These are phyloP conservation scores for Macrotyloma uniflorum DNA, from an alignment of 306 rosid species.

Conservation along the genomic window DNA sequence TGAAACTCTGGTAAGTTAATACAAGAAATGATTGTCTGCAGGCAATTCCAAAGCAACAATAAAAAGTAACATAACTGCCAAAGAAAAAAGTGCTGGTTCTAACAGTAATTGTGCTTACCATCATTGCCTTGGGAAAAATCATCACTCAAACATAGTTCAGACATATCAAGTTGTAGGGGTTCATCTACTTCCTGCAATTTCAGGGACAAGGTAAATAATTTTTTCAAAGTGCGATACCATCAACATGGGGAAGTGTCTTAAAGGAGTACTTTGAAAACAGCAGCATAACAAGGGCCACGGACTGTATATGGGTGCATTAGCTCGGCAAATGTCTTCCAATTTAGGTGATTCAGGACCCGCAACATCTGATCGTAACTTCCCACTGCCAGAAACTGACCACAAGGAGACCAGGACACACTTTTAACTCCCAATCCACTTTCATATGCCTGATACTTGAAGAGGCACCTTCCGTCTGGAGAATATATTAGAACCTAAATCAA, in stretches of 20 bases:
- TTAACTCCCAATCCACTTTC: constrained; percentile 98
- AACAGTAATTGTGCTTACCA: constrained; percentile 52
- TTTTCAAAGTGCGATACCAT: constrained; percentile 23
- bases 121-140: constrained; percentile 71
- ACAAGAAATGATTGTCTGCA: neutral
- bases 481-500: constrained; percentile 82
- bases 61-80: neutral
- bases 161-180: constrained; percentile 88
- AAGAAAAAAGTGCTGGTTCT: neutral
- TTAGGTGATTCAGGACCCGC: constrained; percentile 90
- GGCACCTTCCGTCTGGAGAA: constrained; percentile 98
- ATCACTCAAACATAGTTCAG: constrained; percentile 73
- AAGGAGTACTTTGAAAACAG: constrained; percentile 79
- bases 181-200: constrained; percentile 89
- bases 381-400: constrained; percentile 96
- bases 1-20: neutral
- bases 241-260: constrained; percentile 25
- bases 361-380: constrained; percentile 98
- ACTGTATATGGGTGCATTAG: constrained; percentile 79
- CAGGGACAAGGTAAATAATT: constrained; percentile 31
- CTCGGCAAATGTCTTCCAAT: constrained; percentile 99
- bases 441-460: constrained; percentile 89
- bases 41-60: constrained; percentile 19
- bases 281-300: constrained; percentile 83
- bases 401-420: constrained; percentile 95